A percentile compares a stretch with the other conserved stretches of the same genome.
Evolutionary conservation across 805 yeast species (phyloP).

Genomic region (Metschnikowia shivogae): DNA sequence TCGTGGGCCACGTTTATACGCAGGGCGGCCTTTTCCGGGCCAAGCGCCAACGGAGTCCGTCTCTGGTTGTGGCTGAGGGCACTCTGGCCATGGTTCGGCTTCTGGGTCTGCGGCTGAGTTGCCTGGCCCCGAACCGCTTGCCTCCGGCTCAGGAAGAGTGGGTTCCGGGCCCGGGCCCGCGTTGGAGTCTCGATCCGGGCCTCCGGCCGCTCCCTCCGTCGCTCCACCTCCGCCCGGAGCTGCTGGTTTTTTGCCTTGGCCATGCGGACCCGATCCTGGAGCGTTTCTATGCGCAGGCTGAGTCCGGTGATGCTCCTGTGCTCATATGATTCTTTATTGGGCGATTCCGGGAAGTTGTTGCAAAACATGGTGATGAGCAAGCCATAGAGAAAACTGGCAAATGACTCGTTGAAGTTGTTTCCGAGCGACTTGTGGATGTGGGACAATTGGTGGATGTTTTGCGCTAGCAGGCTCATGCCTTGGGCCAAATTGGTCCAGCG

Average conservation of each 20-base stretch:
- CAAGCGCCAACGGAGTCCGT: neutral
- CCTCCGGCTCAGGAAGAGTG: neutral
- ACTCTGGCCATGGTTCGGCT: neutral
- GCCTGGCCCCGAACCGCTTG: neutral
- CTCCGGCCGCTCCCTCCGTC: neutral
- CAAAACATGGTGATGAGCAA: conserved; percentile 85
- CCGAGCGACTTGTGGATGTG: conserved; percentile 58
- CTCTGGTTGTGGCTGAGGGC: neutral
- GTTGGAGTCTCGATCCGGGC: neutral
- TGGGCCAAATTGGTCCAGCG: conserved; percentile 38
- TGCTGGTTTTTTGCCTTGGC: conserved; percentile 17
- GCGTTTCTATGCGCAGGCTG: conserved; percentile 19
- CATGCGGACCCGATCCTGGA: conserved; percentile 18
- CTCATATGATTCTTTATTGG: conserved; percentile 33
- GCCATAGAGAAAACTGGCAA: conserved; percentile 75
- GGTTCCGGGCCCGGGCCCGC: neutral
- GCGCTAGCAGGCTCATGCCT: conserved; percentile 51
- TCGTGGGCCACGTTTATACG: conserved; percentile 17
- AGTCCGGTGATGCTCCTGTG: conserved; percentile 23
- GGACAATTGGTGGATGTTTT: conserved; percentile 54
- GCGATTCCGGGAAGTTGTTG: conserved; percentile 57
- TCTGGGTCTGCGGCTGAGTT: no score
- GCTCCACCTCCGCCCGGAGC: conserved; percentile 1
- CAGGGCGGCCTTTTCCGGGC: neutral
- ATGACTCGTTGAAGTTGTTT: conserved; percentile 66